These are phyloP conservation scores for Daldinia loculata DNA, from an alignment of 495 filamentous ascomycete species.

Conservation along the genomic window DNA sequence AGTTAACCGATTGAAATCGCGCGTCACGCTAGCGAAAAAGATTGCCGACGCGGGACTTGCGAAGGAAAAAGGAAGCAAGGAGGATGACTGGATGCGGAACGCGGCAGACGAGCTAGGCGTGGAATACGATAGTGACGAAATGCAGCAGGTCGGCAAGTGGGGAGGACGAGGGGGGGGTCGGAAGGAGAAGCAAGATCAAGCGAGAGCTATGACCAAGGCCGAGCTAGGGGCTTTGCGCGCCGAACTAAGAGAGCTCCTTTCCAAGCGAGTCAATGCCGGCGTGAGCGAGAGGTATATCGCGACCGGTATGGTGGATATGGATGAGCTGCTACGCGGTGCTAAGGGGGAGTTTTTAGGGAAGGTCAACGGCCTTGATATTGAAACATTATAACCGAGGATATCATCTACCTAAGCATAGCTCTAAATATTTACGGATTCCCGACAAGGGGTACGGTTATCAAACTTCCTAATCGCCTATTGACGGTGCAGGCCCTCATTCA, in stretches of 20 bases:
- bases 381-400: conserved; percentile 29
- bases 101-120: conserved; percentile 95
- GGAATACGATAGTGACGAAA: conserved; percentile 89
- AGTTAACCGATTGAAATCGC: conserved; percentile 75
- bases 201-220: conserved; percentile 69
- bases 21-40: conserved; percentile 78
- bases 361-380: conserved; percentile 53
- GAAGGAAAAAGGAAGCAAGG: conserved; percentile 83
- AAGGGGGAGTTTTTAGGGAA: conserved; percentile 56
- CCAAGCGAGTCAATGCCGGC: conserved; percentile 83
- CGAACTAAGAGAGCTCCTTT: conserved; percentile 72
- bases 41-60: conserved; percentile 84
- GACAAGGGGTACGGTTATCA: too few species aligned
- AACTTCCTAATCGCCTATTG: background rate
- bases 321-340: conserved; percentile 73
- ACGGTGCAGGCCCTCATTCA: too few species aligned
- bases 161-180: conserved; percentile 73
- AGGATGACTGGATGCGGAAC: conserved; percentile 82
- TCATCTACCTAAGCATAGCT: background rate
- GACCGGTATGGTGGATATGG: conserved; percentile 79
- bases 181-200: conserved; percentile 77
- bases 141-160: conserved; percentile 67
- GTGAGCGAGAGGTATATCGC: conserved; percentile 92
- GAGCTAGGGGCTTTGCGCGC: conserved; percentile 70
- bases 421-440: background rate